A percentile compares a stretch with the other conserved stretches of the same genome.
These are phyloP conservation scores for Mycena olivaceomarginata DNA, from an alignment of 768 basidiomycete species.

Conservation along the genomic window DNA sequence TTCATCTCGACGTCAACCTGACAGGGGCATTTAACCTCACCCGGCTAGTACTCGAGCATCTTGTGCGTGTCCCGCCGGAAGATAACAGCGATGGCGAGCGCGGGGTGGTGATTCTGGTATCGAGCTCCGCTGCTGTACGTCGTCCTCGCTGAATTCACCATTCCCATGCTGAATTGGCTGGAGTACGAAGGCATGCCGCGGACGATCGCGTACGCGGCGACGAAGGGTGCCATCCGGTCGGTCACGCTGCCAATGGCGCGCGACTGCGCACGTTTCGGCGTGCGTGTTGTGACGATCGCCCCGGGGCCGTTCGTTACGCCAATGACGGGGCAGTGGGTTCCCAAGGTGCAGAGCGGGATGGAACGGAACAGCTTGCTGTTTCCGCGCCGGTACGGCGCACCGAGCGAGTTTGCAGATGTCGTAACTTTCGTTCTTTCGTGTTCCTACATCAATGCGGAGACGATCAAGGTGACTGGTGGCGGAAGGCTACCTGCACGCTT, in stretches of 20 bases:
- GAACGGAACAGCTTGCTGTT: conserved; percentile 50
- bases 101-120: conserved; percentile 61
- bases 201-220: conserved; percentile 60
- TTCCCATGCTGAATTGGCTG: background rate
- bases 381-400: conserved; percentile 57
- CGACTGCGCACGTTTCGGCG: conserved; percentile 58
- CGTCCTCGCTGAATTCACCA: background rate
- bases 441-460: conserved; percentile 58
- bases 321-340: conserved; percentile 52
- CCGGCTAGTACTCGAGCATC: conserved; percentile 55
- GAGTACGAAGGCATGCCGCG: conserved; percentile 63
- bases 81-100: conserved; percentile 54
- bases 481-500: conserved; percentile 44
- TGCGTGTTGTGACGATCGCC: conserved; percentile 61
- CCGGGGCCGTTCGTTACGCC: conserved; percentile 59
- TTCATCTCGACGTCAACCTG: conserved; percentile 59
- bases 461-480: conserved; percentile 47
- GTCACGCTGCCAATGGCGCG: conserved; percentile 64
- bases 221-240: conserved; percentile 62
- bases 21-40: conserved; percentile 63
- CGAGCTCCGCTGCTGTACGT: conserved; percentile 58
- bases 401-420: conserved; percentile 56
- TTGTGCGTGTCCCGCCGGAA: conserved; percentile 53
- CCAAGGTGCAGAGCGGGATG: conserved; percentile 43
- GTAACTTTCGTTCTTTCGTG: conserved; percentile 56